Conservation (phyloP, 2,329 filamentous ascomycete genomes). For the Aspergillus sp. region DNA sequence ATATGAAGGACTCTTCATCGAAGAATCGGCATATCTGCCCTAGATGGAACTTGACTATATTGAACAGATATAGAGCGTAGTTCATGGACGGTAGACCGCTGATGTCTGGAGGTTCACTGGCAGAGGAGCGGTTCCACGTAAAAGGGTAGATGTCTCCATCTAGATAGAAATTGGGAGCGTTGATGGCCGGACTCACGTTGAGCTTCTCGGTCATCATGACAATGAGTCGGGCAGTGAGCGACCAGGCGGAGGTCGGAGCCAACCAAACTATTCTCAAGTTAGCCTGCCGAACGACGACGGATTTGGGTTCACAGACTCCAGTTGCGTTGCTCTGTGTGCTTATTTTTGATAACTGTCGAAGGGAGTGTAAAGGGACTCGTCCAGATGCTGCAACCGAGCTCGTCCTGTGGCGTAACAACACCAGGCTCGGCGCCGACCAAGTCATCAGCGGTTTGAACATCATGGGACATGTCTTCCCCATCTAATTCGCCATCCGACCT, state of each 20-base stretch:
- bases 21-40: constrained; percentile 37
- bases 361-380: constrained; percentile 19
- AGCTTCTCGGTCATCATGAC: constrained; percentile 23
- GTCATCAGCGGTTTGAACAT: not conserved
- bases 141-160: constrained; percentile 30
- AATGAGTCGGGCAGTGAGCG: constrained; percentile 22
- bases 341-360: constrained; percentile 15
- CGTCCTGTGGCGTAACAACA: not conserved
- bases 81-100: constrained; percentile 32
- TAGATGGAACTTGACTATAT: constrained; percentile 38
- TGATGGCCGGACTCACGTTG: constrained; percentile 25
- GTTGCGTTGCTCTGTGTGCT: constrained; percentile 16
- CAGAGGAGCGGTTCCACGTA: constrained; percentile 11
- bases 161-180: constrained; percentile 16
- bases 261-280: constrained; percentile 16
- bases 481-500: not conserved
- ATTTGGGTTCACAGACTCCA: constrained; percentile 29
- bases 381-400: constrained; percentile 16
- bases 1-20: constrained; percentile 29
- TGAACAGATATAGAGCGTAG: constrained; percentile 21
- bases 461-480: not conserved
- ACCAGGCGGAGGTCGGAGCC: constrained; percentile 23
- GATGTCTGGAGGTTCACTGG: constrained; percentile 26
- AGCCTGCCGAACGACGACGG: not conserved
- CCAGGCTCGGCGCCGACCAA: not conserved